Conservation (phyloP, 345 rosid species). For the Camelina laxa region DNA sequence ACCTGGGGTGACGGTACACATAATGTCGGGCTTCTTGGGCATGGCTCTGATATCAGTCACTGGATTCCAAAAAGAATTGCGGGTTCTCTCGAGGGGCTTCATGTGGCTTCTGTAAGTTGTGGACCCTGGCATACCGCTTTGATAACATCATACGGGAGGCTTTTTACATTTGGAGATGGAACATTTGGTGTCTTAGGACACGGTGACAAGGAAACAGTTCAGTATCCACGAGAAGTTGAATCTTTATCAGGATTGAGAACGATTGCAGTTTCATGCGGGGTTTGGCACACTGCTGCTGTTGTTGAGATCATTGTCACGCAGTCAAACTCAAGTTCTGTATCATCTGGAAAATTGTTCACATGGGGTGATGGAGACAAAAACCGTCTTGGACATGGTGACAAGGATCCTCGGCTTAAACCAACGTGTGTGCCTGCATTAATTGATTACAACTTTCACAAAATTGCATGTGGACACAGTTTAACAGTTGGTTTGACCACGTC, state of each 20-base stretch:
- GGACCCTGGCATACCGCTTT: constrained; percentile 99
- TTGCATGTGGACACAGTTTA: constrained; percentile 94
- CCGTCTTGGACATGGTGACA: constrained; percentile 97
- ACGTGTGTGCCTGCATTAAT: constrained; percentile 91
- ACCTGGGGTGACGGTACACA: constrained; percentile 98
- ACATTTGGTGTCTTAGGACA: constrained; percentile 98
- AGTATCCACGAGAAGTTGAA: constrained; percentile 85
- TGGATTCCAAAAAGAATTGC: constrained; percentile 98
- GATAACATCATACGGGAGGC: constrained; percentile 82
- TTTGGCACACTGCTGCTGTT: constrained; percentile 99
- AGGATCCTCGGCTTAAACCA: constrained; percentile 86
- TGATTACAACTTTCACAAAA: constrained; percentile 82
- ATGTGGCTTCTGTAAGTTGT: constrained; percentile 81
- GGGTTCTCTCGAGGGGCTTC: constrained; percentile 93
- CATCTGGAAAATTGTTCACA: constrained; percentile 87
- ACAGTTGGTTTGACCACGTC: constrained; percentile 89
- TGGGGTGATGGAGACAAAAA: constrained; percentile 99
- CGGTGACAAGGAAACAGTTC: constrained; percentile 72
- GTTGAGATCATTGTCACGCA: constrained; percentile 93
- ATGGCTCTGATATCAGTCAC: constrained; percentile 87
- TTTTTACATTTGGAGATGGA: constrained; percentile 97
- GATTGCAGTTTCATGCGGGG: constrained; percentile 91
- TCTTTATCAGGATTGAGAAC: constrained; percentile 87
- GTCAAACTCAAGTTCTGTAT: constrained; percentile 68
- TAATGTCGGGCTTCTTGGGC: constrained; percentile 96